These are phyloP conservation scores for Claviceps cyperi DNA, from an alignment of 2,329 filamentous ascomycete species.

Conservation along the genomic window DNA sequence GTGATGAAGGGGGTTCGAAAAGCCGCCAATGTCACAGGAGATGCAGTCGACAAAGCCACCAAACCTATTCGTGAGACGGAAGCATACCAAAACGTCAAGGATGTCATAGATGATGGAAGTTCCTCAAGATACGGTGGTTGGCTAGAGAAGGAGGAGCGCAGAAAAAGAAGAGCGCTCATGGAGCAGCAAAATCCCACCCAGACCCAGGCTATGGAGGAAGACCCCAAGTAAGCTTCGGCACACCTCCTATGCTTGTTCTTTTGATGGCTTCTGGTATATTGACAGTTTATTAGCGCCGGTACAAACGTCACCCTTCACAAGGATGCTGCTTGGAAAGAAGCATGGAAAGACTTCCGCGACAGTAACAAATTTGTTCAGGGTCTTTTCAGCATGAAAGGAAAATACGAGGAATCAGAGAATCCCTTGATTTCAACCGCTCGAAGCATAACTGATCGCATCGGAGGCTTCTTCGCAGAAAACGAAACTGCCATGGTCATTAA, in stretches of 20 bases:
- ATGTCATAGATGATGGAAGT: constrained; percentile 93
- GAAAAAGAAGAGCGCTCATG: constrained; percentile 59
- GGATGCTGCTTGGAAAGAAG: constrained; percentile 93
- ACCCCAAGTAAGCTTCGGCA: constrained; percentile 54
- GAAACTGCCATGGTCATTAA: constrained; percentile 97
- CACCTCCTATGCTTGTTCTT: constrained; percentile 20
- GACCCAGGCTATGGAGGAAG: constrained; percentile 57
- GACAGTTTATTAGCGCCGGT: constrained; percentile 52
- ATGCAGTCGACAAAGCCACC: constrained; percentile 85
- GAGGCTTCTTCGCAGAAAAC: constrained; percentile 95
- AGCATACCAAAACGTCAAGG: constrained; percentile 85
- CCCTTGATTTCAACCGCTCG: constrained; percentile 84
- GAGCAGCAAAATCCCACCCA: constrained; percentile 44
- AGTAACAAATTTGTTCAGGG: constrained; percentile 77
- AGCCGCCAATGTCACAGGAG: constrained; percentile 72
- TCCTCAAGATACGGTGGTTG: constrained; percentile 93
- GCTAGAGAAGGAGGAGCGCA: constrained; percentile 90
- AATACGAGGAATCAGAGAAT: constrained; percentile 95
- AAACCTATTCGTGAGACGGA: constrained; percentile 88
- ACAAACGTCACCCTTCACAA: constrained; percentile 94
- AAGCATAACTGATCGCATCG: constrained; percentile 83
- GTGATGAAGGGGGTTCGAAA: constrained; percentile 84
- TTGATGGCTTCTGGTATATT: background rate
- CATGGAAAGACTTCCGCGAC: constrained; percentile 94
- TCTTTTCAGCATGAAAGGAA: constrained; percentile 70